Base-by-base conservation (phyloP, 306 rosid genomes). In the Aeschynomene evenia region DNA sequence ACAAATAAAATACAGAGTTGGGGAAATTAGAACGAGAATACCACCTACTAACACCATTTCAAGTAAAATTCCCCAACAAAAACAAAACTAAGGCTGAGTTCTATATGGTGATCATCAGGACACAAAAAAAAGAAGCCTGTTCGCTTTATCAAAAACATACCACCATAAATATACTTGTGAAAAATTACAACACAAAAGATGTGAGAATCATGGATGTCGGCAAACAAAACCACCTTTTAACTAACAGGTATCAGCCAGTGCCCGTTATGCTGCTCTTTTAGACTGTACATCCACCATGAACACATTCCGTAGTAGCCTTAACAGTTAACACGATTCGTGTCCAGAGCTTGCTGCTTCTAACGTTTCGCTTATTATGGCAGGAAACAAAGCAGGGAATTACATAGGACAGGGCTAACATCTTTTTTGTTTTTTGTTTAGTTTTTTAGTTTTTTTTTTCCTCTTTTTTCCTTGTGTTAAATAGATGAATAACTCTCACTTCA, bases 121-220 rank as follows among this genome's bases (percentile, higher is more conserved):
- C 91, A 70, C 53, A 36, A 65, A 81, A 65, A 81, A 82, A 83
- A 83, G 74, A 50, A 77, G 88, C 93, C 88, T 77, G 87, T 83
- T 74, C 59, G 72, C 57, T 74, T 57, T 31, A 72, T 80, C 73
- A 73, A 70, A 64, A 72, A 28, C 78, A 60, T 67, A 53, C 79
- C 73, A 77, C 73, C 39, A 68, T 26, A 79, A 60, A 72, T 53
- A 61, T 63, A 59, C 53, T 65, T 24, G n/a, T n/a, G 56, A 62
- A 73, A 63, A 68, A 45, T 45, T 26, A 37, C 68, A 66, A 57
- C 31, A 63, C 66, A 58, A 43, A 62, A 2, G 45, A 20, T 19
- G 71, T 58, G 53, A 51, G 61, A 69, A 85, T 75, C 63, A 48
- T 51, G 49, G 53, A 54, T 45, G 79, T 63, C 12, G 63, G 79